phyloP scores from a whole-genome alignment of 2,329 filamentous ascomycete species.

The Alternaria sp. region DNA sequence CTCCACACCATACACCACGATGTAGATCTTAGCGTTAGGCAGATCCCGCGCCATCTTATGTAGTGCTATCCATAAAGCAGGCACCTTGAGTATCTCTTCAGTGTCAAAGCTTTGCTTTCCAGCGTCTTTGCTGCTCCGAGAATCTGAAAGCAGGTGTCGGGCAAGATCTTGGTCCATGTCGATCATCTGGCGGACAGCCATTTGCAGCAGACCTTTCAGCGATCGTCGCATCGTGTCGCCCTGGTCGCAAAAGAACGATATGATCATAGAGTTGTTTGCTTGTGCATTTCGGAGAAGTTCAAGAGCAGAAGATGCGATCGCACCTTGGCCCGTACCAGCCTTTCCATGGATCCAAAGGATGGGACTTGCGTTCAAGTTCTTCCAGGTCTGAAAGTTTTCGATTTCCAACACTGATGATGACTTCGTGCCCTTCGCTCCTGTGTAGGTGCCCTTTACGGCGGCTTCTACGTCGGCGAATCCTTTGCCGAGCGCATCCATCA shows the following conservation, averaged over 20 bases:
- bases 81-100: slow-evolving; percentile 19
- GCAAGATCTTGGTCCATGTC: slow-evolving; percentile 25
- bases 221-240: slow-evolving; percentile 24
- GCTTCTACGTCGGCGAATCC: slow-evolving; percentile 26
- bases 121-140: slow-evolving; percentile 20
- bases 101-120: slow-evolving; percentile 24
- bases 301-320: slow-evolving; percentile 28
- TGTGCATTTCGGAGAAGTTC: slow-evolving; percentile 11
- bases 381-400: slow-evolving; percentile 21
- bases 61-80: slow-evolving; percentile 26
- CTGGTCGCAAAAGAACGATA: slow-evolving; percentile 33
- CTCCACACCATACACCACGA: slow-evolving; percentile 27
- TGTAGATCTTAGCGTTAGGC: slow-evolving; percentile 16
- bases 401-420: slow-evolving; percentile 21
- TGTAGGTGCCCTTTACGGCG: slow-evolving; percentile 18
- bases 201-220: slow-evolving; percentile 20
- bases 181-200: slow-evolving; percentile 28
- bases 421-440: slow-evolving; percentile 13
- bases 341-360: slow-evolving; percentile 34
- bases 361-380: slow-evolving; percentile 1
- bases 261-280: slow-evolving; percentile 13
- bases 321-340: slow-evolving; percentile 26
- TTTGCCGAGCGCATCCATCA: slow-evolving; percentile 23
- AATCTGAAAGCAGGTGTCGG: slow-evolving; percentile 26
- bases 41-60: slow-evolving; percentile 21